Base-by-base conservation (phyloP, 75 land plant genomes). In the Picea glauca region DNA sequence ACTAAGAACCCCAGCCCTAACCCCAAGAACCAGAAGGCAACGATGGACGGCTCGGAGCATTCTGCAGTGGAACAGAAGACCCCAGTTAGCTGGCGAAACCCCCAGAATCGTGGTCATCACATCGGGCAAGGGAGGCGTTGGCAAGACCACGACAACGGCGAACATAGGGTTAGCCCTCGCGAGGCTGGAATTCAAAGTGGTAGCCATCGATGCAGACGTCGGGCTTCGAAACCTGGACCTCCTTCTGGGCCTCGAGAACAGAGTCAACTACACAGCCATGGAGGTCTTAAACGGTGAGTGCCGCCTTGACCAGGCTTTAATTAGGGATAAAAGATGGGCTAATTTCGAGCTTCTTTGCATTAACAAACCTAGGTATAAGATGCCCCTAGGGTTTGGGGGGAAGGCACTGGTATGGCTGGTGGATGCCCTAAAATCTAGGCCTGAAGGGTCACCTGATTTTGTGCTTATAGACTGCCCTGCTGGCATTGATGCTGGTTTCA, bases 61-160 rank as follows among this genome's bases (percentile, higher is more conserved):
- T 38, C 87, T 94, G 74, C 91, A 94, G 70, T 96, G 88, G 90
- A 92, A 88, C 76, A 83, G 99, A 26, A 85, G 85, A 77, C 99
- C 99, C 15, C 85, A 96, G 78, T 85, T 91, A n/a, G 83, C 92
- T 57, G 99, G 99, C 32, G 85, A 85, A 13, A 82, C 88, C 0
- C 99, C 99, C 58, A 88, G 99, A 63, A 93, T 94, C 43, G 99
- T 94, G 33, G 99, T 96, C 80, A 84, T 96, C 76, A 96, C 98
- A 60, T 96, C 99, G 13, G 99, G 99, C 46, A 96, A 96, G 76
- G 99, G 99, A 59, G 99, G 99, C 33, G 99, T 96, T 1, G 99
- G 98, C 58, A 96, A 96, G 80, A 96, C 98, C 62, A 96, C 99
- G 21, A 92, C 96, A 76, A 96, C 99, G 38, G 99, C 99, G 43